phyloP scores from a whole-genome alignment of 1,284 basidiomycete species.

The Volvariella surrecta region DNA sequence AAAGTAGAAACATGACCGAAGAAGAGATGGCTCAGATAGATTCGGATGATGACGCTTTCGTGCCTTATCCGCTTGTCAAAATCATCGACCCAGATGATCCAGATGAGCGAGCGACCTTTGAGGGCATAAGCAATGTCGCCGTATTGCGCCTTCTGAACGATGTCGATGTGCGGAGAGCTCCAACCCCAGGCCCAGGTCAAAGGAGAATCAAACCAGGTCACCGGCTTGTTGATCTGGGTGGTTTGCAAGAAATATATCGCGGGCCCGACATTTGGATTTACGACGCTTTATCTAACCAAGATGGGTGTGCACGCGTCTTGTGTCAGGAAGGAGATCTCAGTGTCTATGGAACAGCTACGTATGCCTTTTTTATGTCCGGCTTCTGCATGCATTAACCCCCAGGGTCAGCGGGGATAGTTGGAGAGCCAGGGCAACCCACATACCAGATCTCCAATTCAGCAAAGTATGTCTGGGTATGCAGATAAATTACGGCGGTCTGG shows the following conservation, averaged over 20 bases:
- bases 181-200: constrained; percentile 32
- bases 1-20: constrained; percentile 14
- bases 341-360: constrained; percentile 70
- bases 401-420: constrained; percentile 77
- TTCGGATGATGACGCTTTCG: constrained; percentile 25
- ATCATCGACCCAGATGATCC: constrained; percentile 37
- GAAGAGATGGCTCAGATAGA: constrained; percentile 24
- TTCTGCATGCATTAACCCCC: constrained; percentile 1
- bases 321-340: constrained; percentile 38
- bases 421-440: constrained; percentile 59
- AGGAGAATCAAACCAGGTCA: constrained; percentile 39
- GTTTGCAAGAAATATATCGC: constrained; percentile 66
- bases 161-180: constrained; percentile 48
- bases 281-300: constrained; percentile 53
- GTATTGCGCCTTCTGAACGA: constrained; percentile 66
- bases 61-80: constrained; percentile 36
- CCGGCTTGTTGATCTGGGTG: constrained; percentile 50
- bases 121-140: constrained; percentile 50
- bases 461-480: constrained; percentile 53
- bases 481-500: constrained; percentile 68
- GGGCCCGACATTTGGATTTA: constrained; percentile 71
- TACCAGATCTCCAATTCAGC: constrained; percentile 65
- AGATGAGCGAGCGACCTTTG: constrained; percentile 31
- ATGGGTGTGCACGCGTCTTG: constrained; percentile 56
- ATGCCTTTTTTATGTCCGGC: constrained; percentile 19